Percentiles rank a stretch among this genome's conserved stretches.
These are phyloP conservation scores for Phymatotrichopsis omnivora DNA, from an alignment of 2,329 filamentous ascomycete genomes.

Conservation along the genomic window DNA sequence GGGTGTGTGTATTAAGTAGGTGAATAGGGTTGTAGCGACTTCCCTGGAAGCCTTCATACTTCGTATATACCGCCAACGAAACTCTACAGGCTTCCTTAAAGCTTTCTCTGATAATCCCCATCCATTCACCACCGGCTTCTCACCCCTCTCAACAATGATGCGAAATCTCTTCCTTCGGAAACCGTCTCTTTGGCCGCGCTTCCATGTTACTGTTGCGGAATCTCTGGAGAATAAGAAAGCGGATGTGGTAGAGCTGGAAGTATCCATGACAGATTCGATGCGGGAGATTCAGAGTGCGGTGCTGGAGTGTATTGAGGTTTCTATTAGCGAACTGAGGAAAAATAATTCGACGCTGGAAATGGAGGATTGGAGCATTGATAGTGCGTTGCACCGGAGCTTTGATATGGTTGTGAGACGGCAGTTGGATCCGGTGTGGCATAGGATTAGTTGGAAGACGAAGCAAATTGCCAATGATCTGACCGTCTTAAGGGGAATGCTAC, in stretches of 20 bases:
- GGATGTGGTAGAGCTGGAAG: slow-evolving; percentile 92
- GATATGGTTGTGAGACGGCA: slow-evolving; percentile 80
- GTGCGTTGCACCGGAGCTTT: slow-evolving; percentile 83
- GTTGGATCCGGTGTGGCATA: slow-evolving; percentile 92
- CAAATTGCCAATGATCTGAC: slow-evolving; percentile 87
- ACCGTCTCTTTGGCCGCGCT: slow-evolving; percentile 82
- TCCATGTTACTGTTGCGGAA: slow-evolving; percentile 80
- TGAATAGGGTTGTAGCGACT: slow-evolving; percentile 60
- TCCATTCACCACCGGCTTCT: slow-evolving; percentile 78
- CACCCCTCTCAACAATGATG: slow-evolving; percentile 81
- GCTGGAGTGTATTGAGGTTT: slow-evolving; percentile 90
- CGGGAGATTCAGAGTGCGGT: slow-evolving; percentile 85
- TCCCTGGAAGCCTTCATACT: slow-evolving; percentile 92
- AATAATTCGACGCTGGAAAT: slow-evolving; percentile 82
- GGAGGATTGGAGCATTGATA: slow-evolving; percentile 95
- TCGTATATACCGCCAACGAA: slow-evolving; percentile 85
- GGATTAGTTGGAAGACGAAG: slow-evolving; percentile 86
- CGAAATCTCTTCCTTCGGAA: slow-evolving; percentile 84
- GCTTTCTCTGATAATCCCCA: slow-evolving; percentile 92
- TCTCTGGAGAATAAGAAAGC: slow-evolving; percentile 88
- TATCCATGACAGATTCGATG: slow-evolving; percentile 94
- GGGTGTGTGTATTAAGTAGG: not conserved
- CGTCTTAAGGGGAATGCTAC: slow-evolving; percentile 70
- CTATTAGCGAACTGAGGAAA: slow-evolving; percentile 88
- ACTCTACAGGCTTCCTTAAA: slow-evolving; percentile 87